phyloP scores from a whole-genome alignment of 208 protist species.

The Trypanosoma theileri region DNA sequence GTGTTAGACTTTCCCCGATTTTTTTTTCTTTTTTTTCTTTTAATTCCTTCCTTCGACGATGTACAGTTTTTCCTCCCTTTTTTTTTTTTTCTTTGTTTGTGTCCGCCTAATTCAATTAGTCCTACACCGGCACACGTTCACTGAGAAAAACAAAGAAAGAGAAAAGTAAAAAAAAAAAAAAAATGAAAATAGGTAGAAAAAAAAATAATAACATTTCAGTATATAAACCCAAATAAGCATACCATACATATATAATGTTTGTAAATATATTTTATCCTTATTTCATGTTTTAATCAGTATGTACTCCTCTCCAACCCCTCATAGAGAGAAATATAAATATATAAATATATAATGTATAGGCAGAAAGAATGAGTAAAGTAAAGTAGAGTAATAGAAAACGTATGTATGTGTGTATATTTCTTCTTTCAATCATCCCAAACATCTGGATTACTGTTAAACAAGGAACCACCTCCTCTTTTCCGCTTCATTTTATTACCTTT shows the following conservation, averaged over 20 bases:
- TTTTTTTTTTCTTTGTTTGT: too few species aligned
- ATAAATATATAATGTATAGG: background rate
- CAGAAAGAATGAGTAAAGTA: conserved; percentile 5
- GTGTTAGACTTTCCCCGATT: too few species aligned
- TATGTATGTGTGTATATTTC: background rate
- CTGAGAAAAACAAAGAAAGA: background rate
- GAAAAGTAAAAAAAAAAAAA: conserved; percentile 8
- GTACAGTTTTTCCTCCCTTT: too few species aligned
- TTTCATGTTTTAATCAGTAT: too few species aligned
- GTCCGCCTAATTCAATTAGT: too few species aligned
- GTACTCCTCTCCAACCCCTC: background rate
- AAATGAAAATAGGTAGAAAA: background rate
- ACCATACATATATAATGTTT: too few species aligned
- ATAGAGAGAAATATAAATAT: background rate
- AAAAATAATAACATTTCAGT: background rate
- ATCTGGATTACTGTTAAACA: conserved; percentile 38
- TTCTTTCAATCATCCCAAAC: conserved; percentile 19
- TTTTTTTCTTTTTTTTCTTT: too few species aligned
- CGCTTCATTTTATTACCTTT: background rate
- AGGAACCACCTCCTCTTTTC: conserved; percentile 23
- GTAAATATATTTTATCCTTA: too few species aligned
- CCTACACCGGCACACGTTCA: too few species aligned
- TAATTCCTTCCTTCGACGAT: too few species aligned
- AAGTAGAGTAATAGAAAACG: background rate
- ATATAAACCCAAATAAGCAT: too few species aligned